Conservation (phyloP, 495 filamentous ascomycete genomes). For the Elaphomyces granulatus region DNA sequence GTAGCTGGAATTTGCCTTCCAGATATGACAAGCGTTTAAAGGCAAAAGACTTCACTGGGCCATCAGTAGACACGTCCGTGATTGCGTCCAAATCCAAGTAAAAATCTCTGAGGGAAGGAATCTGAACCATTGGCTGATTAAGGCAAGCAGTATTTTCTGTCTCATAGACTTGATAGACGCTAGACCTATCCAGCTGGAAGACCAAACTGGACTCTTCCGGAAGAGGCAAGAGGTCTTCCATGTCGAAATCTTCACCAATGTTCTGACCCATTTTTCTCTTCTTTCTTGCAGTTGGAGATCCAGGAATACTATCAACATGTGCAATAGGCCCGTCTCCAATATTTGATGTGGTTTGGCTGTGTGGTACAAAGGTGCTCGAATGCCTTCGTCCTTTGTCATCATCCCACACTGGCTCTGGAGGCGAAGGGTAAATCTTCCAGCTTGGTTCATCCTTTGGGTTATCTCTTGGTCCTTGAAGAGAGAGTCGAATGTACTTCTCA, state of each 20-base stretch:
- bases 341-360: neutral
- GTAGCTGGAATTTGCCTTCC: slow-evolving; percentile 92
- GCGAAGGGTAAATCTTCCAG: slow-evolving; percentile 85
- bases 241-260: slow-evolving; percentile 81
- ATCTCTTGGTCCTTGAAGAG: slow-evolving; percentile 60
- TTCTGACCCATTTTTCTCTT: slow-evolving; percentile 79
- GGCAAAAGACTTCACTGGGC: slow-evolving; percentile 92
- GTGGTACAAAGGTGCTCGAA: neutral
- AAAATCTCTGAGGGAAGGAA: slow-evolving; percentile 83
- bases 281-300: slow-evolving; percentile 21
- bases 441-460: slow-evolving; percentile 74
- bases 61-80: slow-evolving; percentile 74
- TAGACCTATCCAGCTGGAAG: slow-evolving; percentile 65
- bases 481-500: slow-evolving; percentile 79
- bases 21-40: slow-evolving; percentile 88
- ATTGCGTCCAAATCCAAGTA: slow-evolving; percentile 90
- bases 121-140: slow-evolving; percentile 53
- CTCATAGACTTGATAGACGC: slow-evolving; percentile 86
- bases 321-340: slow-evolving; percentile 7
- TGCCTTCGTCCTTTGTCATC: slow-evolving; percentile 40
- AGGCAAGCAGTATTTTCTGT: slow-evolving; percentile 40
- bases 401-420: slow-evolving; percentile 81
- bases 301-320: neutral
- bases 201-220: slow-evolving; percentile 50
- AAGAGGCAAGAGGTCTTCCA: slow-evolving; percentile 58